Evolutionary conservation across 2,329 filamentous ascomycete genomes (phyloP), one percentile per base, ranked within the genome.

Genomic region (Colletotrichum cereale): DNA sequence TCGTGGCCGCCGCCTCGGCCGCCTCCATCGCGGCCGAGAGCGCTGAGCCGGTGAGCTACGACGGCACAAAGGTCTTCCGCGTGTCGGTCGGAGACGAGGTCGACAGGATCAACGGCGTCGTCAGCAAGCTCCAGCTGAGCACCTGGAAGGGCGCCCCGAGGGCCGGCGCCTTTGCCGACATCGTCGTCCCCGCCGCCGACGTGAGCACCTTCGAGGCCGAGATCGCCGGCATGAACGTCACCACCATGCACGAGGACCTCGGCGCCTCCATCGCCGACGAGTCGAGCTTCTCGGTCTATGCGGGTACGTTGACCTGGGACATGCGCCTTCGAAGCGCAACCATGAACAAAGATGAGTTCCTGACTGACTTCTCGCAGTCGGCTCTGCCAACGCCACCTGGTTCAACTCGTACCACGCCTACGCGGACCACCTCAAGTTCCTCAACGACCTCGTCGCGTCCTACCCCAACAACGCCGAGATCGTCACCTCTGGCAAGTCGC

Each of bases 321-420:
- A 4, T 5, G 5, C 3, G 11, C 11, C 29, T 44, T 21, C 2
- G 7, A n/a, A 5, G 31, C 24, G 34, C 11, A 36, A 24, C n/a
- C 10, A 16, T 40, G n/a, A 10, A 10, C 11, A 29, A 34, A n/a
- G 26, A 26, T 18, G 10, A 6, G 10, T 36, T 53, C 24, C 55
- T 62, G 31, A 34, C 12, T 18, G 47, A 24, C 14, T 14, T 29
- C n/a, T 24, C 14, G 10, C 24, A 74, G 73, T 53, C 53, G 65
- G 73, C 50, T 74, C 73, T 12, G 65, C 72, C 48, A 73, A 75
- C 66, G 65, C 71, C 34, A 76, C 81, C 5, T 87, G 83, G 82
- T 87, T 86, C 76, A 80, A 83, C 66, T 77, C 77, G 16, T 87
- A 86, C 75, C 85, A 87, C 74, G 53, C 77, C 5, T 86, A 85